Percentiles rank a stretch among this genome's conserved stretches.
Evolutionary conservation across 2,329 filamentous ascomycete species (phyloP).

Genomic region (Hypoxylon sp.): DNA sequence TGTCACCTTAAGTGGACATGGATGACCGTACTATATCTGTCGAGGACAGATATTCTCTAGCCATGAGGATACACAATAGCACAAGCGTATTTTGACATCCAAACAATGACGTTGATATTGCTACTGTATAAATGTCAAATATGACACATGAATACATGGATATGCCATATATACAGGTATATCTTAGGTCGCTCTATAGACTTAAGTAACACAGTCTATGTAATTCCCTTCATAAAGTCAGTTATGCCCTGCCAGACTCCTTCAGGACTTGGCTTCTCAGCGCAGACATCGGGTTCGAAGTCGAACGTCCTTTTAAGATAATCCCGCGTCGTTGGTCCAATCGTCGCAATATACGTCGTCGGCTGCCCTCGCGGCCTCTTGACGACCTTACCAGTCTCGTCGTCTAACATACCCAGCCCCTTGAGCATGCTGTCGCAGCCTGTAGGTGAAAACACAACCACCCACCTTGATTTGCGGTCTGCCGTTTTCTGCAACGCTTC

Average conservation of each 20-base stretch:
- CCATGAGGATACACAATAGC: no score
- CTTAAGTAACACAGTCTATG: slow-evolving; percentile 4
- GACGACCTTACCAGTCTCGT: slow-evolving; percentile 56
- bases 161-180: slow-evolving; percentile 4
- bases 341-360: slow-evolving; percentile 80
- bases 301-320: slow-evolving; percentile 74
- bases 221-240: slow-evolving; percentile 35
- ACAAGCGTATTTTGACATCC: not conserved
- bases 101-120: not conserved
- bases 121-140: not conserved
- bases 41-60: slow-evolving; percentile 17
- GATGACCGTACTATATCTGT: not conserved
- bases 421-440: slow-evolving; percentile 72
- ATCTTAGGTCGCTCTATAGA: not conserved
- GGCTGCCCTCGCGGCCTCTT: slow-evolving; percentile 46
- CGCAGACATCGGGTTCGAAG: slow-evolving; percentile 82
- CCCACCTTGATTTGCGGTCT: slow-evolving; percentile 68
- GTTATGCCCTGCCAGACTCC: slow-evolving; percentile 79
- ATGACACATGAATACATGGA: slow-evolving; percentile 2
- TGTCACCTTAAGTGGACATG: not conserved
- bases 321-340: slow-evolving; percentile 91
- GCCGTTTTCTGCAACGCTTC: slow-evolving; percentile 61
- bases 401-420: slow-evolving; percentile 65
- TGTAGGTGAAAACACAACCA: slow-evolving; percentile 79
- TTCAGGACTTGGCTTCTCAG: slow-evolving; percentile 83